phyloP scores from a whole-genome alignment of 2,329 filamentous ascomycete genomes.

The Trichoderma cornu-damae region DNA sequence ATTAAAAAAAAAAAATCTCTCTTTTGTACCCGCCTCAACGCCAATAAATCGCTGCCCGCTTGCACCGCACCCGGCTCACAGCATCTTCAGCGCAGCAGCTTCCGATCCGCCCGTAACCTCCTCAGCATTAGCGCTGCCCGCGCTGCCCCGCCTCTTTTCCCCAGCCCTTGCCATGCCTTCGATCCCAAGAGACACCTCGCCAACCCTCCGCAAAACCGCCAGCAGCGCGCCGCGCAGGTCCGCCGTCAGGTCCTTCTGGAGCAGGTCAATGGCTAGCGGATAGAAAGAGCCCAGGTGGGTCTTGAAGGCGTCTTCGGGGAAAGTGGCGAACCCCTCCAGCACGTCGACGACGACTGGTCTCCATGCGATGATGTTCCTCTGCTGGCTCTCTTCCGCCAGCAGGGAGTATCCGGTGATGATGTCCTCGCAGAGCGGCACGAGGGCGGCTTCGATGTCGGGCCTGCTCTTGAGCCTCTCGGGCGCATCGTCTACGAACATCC shows the following conservation, averaged over 20 bases:
- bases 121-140: conserved; percentile 33
- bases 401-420: conserved; percentile 81
- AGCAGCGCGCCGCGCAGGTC: conserved; percentile 78
- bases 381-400: conserved; percentile 93
- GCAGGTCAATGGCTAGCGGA: conserved; percentile 74
- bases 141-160: conserved; percentile 38
- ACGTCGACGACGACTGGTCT: conserved; percentile 95
- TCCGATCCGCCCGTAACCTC: conserved; percentile 29
- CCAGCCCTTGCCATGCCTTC: conserved; percentile 41
- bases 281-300: conserved; percentile 80
- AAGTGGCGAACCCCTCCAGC: conserved; percentile 83
- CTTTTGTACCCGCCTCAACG: conserved; percentile 32
- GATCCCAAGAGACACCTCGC: conserved; percentile 65
- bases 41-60: conserved; percentile 21
- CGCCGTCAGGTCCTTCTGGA: conserved; percentile 72
- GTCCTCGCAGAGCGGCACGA: conserved; percentile 92
- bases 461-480: conserved; percentile 76
- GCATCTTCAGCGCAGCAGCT: conserved; percentile 34
- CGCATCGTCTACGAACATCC: conserved; percentile 91
- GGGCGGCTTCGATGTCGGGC: conserved; percentile 78
- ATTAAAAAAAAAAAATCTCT: conserved; percentile 20
- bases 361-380: conserved; percentile 96
- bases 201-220: conserved; percentile 71
- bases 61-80: conserved; percentile 24
- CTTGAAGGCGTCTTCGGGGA: conserved; percentile 73